phyloP scores from a whole-genome alignment of 148 eudicot genomes.

The Dianthus caryophyllus region DNA sequence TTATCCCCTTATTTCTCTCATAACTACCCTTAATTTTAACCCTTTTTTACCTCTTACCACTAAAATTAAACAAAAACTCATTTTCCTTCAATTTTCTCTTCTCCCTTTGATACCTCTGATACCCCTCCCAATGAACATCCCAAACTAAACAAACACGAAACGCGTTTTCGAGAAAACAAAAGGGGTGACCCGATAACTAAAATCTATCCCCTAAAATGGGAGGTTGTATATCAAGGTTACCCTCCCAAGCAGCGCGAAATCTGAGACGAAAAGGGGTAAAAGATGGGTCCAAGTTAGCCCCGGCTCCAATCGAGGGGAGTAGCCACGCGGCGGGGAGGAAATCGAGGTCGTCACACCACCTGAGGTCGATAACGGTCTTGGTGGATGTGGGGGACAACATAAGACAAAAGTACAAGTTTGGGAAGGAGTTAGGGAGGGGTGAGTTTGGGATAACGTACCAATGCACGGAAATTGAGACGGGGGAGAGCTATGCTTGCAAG shows the following conservation, averaged over 20 bases:
- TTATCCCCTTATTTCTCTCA: neutral
- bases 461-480: conserved; percentile 38
- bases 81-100: neutral
- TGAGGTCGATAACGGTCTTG: conserved; percentile 36
- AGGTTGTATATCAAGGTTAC: conserved; percentile 31
- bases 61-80: conserved; percentile 18
- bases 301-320: neutral
- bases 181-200: neutral
- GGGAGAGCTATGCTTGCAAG: conserved; percentile 65
- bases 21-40: neutral
- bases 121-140: conserved; percentile 17
- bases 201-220: conserved; percentile 22
- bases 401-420: conserved; percentile 39
- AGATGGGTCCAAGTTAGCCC: conserved; percentile 11
- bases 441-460: conserved; percentile 84
- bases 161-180: neutral
- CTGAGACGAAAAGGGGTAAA: conserved; percentile 16
- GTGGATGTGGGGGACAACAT: conserved; percentile 37
- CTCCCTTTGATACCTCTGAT: neutral
- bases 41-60: neutral
- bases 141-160: neutral
- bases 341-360: conserved; percentile 10
- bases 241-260: conserved; percentile 20
- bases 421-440: conserved; percentile 88
- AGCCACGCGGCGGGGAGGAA: conserved; percentile 15